phyloP scores from a whole-genome alignment of 495 filamentous ascomycete species.

The Talaromyces liani region DNA sequence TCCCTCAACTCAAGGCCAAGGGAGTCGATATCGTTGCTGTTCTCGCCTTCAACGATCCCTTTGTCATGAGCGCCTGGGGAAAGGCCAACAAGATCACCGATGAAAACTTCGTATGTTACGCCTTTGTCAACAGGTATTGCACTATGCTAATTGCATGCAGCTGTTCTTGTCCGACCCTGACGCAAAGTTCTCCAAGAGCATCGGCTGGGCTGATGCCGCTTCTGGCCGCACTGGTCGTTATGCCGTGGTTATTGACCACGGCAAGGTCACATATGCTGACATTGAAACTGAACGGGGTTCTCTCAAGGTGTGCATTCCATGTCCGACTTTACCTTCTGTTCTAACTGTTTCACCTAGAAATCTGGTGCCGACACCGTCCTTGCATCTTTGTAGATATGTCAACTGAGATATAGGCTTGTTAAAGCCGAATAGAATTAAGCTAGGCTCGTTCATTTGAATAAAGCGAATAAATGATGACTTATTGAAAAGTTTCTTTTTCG shows the following conservation, averaged over 20 bases:
- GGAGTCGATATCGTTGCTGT: slow-evolving; percentile 81
- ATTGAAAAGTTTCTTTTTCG: background rate
- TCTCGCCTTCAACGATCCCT: slow-evolving; percentile 85
- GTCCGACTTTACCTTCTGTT: background rate
- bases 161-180: slow-evolving; percentile 79
- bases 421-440: background rate
- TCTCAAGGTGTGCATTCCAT: slow-evolving; percentile 17
- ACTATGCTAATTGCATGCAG: slow-evolving; percentile 27
- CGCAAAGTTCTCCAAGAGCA: slow-evolving; percentile 63
- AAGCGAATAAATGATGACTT: background rate
- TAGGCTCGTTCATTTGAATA: background rate
- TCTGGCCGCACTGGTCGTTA: slow-evolving; percentile 65
- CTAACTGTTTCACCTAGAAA: slow-evolving; percentile 30
- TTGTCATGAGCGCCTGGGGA: slow-evolving; percentile 91
- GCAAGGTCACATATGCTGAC: slow-evolving; percentile 78
- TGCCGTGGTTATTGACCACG: slow-evolving; percentile 81
- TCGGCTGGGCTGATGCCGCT: slow-evolving; percentile 70
- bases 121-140: background rate
- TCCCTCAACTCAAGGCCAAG: slow-evolving; percentile 66
- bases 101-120: slow-evolving; percentile 56
- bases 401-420: background rate
- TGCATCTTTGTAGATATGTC: slow-evolving; percentile 25
- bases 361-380: slow-evolving; percentile 67
- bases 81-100: slow-evolving; percentile 84
- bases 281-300: slow-evolving; percentile 64